Evolutionary conservation across 306 rosid species (phyloP).

Genomic region (Rubus parviflorus): DNA sequence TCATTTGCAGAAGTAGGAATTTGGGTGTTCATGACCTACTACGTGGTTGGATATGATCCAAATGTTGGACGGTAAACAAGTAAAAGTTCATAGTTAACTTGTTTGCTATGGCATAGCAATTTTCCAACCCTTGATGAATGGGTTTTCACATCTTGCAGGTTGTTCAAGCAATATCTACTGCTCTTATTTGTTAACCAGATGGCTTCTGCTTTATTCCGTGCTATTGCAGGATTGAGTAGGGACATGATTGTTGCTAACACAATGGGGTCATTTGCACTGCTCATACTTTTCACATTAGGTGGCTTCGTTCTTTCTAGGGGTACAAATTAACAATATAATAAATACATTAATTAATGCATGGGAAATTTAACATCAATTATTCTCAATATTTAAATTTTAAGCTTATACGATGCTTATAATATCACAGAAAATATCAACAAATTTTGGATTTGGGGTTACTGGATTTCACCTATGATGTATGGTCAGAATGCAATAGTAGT

Average conservation of each 20-base stretch:
- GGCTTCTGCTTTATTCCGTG: constrained; percentile 66
- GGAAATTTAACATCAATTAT: background rate
- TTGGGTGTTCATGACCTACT: constrained; percentile 63
- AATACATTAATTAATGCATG: background rate
- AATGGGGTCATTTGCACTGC: constrained; percentile 54
- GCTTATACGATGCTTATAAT: background rate
- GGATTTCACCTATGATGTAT: constrained; percentile 76
- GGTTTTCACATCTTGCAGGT: constrained; percentile 38
- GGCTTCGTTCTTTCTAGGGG: constrained; percentile 78
- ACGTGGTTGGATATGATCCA: constrained; percentile 65
- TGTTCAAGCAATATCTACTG: constrained; percentile 53
- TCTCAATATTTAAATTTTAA: background rate
- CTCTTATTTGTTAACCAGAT: constrained; percentile 49
- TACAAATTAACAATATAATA: constrained; percentile 8
- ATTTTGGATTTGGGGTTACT: constrained; percentile 82
- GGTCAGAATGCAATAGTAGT: constrained; percentile 59
- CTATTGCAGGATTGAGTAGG: constrained; percentile 50
- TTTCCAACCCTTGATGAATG: constrained; percentile 3
- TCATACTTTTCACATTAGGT: constrained; percentile 45
- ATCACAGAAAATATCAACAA: constrained; percentile 48
- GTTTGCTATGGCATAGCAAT: background rate
- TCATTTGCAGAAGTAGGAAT: constrained; percentile 47
- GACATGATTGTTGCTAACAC: constrained; percentile 54
- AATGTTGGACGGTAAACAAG: constrained; percentile 44
- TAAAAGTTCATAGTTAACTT: background rate